These are phyloP conservation scores for Sclerotinia spermophila DNA, from an alignment of 2,329 filamentous ascomycete genomes.

Conservation along the genomic window DNA sequence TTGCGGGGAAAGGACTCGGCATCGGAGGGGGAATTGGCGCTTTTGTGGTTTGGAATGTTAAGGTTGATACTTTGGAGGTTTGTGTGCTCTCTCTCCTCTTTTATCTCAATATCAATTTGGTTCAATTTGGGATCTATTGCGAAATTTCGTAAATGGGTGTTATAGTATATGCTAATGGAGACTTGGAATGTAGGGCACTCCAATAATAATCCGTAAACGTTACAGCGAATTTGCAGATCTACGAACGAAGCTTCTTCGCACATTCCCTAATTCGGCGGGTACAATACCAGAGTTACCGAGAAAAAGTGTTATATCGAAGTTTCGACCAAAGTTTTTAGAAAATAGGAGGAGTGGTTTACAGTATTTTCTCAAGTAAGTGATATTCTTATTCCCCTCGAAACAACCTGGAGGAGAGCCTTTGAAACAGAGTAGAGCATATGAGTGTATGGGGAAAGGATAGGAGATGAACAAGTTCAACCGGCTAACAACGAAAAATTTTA, in stretches of 20 bases:
- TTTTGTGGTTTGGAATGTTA: conserved; percentile 93
- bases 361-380: conserved; percentile 85
- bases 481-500: conserved; percentile 40
- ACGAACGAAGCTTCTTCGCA: conserved; percentile 65
- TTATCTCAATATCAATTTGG: neutral
- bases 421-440: too few relatives aligned
- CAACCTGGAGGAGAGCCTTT: neutral
- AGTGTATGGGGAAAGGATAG: too few relatives aligned
- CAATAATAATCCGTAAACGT: conserved; percentile 63
- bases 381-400: neutral
- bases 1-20: neutral
- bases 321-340: conserved; percentile 81
- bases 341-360: conserved; percentile 75
- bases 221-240: conserved; percentile 95
- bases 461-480: neutral
- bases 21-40: conserved; percentile 52
- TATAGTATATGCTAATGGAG: conserved; percentile 15
- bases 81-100: conserved; percentile 21
- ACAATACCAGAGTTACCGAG: conserved; percentile 89
- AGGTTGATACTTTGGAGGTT: conserved; percentile 79
- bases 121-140: neutral
- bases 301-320: conserved; percentile 86
- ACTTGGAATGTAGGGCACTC: conserved; percentile 49
- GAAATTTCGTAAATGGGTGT: neutral
- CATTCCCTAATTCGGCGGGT: conserved; percentile 78